Base-by-base conservation (phyloP, 768 basidiomycete species). In the Trametes cinnabarina region DNA sequence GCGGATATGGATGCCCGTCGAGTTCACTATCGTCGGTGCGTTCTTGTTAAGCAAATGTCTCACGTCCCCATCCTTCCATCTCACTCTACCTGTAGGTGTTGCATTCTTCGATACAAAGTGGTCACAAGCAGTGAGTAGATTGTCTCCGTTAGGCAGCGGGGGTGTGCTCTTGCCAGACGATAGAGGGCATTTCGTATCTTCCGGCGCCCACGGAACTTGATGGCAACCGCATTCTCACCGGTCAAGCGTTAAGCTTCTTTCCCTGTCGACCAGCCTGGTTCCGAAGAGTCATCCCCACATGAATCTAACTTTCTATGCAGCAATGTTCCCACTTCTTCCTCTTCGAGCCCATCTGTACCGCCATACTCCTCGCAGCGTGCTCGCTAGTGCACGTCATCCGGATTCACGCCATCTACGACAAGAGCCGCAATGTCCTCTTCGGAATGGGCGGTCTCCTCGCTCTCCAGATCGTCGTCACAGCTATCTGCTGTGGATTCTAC, bases 321-420 rank as follows among this genome's bases (percentile, higher is more conserved):
- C 70, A 75, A 25, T 94, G 91, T 69, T 69, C 77, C 46, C 77
- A 79, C 14, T 90, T 92, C 73, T 93, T 80, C 74, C 84, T 92
- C 23, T 93, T 92, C 62, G 91, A 94, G 65, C 91, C 91, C 60
- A 92, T 94, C 66, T 84, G 84, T 69, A 92, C 91, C 15, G 90
- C 90, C 3, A 73, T 92, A 66, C 80, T 94, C 40, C 81, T 94
- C 52, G 87, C 85, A n/a, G 80, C 82, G 7, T 81, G 86, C 52
- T 86, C 88, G 15, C 82, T 74, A 42, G 80, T 90, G 23, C 91
- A 92, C 69, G 84, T 87, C 61, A 87, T 90, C 59, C 87, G 91
- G 8, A 80, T 92, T 55, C 81, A 86, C 62, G 91, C 88, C 51
- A 90, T 92, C 59, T 90, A 89, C 65, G 86, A 88, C 54, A 85